Evolutionary conservation across 2,329 filamentous ascomycete genomes (phyloP), one percentile per base, ranked within the genome.

Genomic region (Rutstroemia sp.): DNA sequence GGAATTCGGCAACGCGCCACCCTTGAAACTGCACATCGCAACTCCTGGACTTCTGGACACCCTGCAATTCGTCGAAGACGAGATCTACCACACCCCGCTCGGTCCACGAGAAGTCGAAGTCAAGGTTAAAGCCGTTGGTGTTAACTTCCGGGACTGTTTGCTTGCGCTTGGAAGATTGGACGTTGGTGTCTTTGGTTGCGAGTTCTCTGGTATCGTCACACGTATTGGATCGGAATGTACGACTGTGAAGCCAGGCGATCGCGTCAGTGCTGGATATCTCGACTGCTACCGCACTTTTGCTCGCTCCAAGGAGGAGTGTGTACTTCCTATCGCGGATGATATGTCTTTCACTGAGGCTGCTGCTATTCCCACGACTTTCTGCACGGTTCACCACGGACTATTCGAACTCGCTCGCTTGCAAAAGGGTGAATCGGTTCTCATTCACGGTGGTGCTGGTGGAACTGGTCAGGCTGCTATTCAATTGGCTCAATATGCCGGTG

Each of bases 61-160:
- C 6, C 27, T 65, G 8, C 44, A 45, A 38, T 64, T 58, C 19
- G 38, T 55, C 9, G 57, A 59, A 25, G 56, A 61, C 38, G 25
- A 37, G n/a, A 2, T 17, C 16, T 27, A 49, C 19, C 6, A 27
- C 3, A 41, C 45, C 70, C 49, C 57, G 19, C 45, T 60, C 10
- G 7, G 2, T 4, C 16, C 30, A 2, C 42, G 73, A 55, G 60
- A 68, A 17, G 63, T 76, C 10, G 71, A 75, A 56, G 67, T 76
- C 5, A 60, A 72, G 27, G 51, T 67, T 1, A 63, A 64, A 46
- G 68, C 70, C 0, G 61, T 62, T 10, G 73, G 71, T 2, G 21
- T 79, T 57, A 79, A 76, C 63, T 75, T 74, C 60, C 71, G 71
- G 34, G 78, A 81, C 58, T 69, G 75, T 9, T 57, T 69, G 12